Evolutionary conservation across 2,329 filamentous ascomycete species (phyloP).

Genomic region (Beauveria australis): DNA sequence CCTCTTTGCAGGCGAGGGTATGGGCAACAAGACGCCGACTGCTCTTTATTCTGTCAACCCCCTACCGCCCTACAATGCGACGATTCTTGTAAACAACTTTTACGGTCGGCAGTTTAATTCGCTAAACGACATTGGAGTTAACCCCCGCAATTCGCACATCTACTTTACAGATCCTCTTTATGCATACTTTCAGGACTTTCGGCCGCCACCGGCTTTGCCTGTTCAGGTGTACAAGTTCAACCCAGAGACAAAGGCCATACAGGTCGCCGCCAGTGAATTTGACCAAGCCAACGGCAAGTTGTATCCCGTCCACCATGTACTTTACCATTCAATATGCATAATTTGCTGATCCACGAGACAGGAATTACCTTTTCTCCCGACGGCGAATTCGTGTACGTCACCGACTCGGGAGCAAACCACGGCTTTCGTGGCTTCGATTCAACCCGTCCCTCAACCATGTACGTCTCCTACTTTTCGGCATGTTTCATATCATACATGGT

Average conservation of each 20-base stretch:
- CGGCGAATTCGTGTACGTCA: constrained; percentile 43
- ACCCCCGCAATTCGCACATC: constrained; percentile 47
- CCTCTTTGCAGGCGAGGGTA: constrained; percentile 41
- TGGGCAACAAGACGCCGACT: constrained; percentile 27
- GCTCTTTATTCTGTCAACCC: constrained; percentile 2
- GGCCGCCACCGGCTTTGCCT: constrained; percentile 41
- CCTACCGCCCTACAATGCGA: background rate
- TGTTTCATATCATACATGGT: background rate
- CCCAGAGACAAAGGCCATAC: constrained; percentile 39
- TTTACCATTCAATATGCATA: no score
- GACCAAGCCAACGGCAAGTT: constrained; percentile 41
- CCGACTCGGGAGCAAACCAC: constrained; percentile 46
- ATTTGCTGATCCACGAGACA: constrained; percentile 11
- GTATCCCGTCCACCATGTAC: rapidly evolving
- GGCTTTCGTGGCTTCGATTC: constrained; percentile 34
- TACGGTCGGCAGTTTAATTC: constrained; percentile 53
- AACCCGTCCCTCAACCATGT: constrained; percentile 39
- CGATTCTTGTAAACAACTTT: constrained; percentile 48
- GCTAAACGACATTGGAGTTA: constrained; percentile 48
- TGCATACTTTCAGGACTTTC: constrained; percentile 50
- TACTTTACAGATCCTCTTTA: constrained; percentile 59
- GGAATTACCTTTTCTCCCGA: constrained; percentile 49
- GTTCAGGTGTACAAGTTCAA: constrained; percentile 53
- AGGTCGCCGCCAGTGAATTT: constrained; percentile 51
- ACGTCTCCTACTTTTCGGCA: constrained; percentile 15